Base-by-base conservation (phyloP, 345 rosid genomes). In the Acer yangbiense region DNA sequence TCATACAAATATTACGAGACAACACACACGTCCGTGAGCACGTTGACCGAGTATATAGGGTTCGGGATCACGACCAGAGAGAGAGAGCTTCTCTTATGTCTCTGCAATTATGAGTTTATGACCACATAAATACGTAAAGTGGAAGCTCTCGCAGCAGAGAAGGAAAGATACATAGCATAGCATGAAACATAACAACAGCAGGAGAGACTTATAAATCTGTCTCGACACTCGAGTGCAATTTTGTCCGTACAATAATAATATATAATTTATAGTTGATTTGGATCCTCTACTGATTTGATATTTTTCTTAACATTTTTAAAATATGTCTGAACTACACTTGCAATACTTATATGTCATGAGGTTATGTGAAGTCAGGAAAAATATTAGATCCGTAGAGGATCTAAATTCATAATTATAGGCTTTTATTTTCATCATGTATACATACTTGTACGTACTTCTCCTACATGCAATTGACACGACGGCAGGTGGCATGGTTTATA, bases 41-140 rank as follows among this genome's bases (percentile, higher is more conserved):
- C 64, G 10, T 60, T 60, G 64, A 60, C 64, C 25, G 23, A 54
- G 58, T 54, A 54, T 54, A 35, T 35, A 35, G 0, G 55, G 17
- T 50, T 50, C 4, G 66, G 11, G 46, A 7, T 43, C 46, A 41
- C 54, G 39, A 60, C 55, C 57, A 60, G 18, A 60, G 58, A 54
- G 27, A 25, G 58, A 54, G 14, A 54, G 58, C 58, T 1, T 18
- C 18, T 32, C 48, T 55, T 32, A 21, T 48, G n/a, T 16, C 69
- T 25, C 68, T 44, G 68, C 77, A 1, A 54, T 62, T 74, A 62
- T 23, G 25, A 23, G 25, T 23, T 23, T 23, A 23, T 73, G 41
- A 25, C 39, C 32, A 62, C 43, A 17, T 23, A 73, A 63, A 46
- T 61, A 73, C 76, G 69, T 74, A 25, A 63, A 74, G 77, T 74